Base-by-base conservation (phyloP, 495 filamentous ascomycete genomes). In the Aspergillus wentii region DNA sequence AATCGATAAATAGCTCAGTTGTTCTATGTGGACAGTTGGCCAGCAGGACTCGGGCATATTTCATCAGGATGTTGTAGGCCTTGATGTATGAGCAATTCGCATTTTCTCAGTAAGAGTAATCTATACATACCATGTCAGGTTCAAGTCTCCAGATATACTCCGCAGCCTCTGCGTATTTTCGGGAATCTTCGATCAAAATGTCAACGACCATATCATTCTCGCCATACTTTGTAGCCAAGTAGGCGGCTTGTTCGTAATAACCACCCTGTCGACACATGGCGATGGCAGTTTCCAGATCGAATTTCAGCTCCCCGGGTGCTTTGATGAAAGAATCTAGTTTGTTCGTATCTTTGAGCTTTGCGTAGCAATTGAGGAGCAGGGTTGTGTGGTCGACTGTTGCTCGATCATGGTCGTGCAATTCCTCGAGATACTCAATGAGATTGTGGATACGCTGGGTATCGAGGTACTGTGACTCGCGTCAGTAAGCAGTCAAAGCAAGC, bases 331-430 rank as follows among this genome's bases (percentile, higher is more conserved):
- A 83, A 48, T 97, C 90, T 11, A 98, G 72, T 61, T 98, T 98
- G 25, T 83, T 80, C 6, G 95, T 90, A 54, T 98, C 90, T 52
- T 97, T 96, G 4, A 95, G 65, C 53, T 98, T 98, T 1, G 92
- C 92, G 54, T 98, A 98, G 66, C 92, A 98, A 57, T 97, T 98
- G 14, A 98, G 64, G 13, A 98, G 66, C 18, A 98, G 71, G 0
- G 90, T 98, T 1, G 92, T 98, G 53, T 98, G 92, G 45, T 98
- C 92, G n/a, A 86, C 83, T 2, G 88, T 95, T 5, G 92, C 92
- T 49, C 79, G 86, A 56, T 91, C 85, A 51, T 94, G 89, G 38
- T 96, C 88, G 57, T 98, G 92, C 17, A 98, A 66, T 59, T 96
- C 88, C 66, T 98, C 92, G 8, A 98, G 76, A 53, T 97, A 98